phyloP scores from a whole-genome alignment of 139 green algal species.

The Tetraselmis striata region DNA sequence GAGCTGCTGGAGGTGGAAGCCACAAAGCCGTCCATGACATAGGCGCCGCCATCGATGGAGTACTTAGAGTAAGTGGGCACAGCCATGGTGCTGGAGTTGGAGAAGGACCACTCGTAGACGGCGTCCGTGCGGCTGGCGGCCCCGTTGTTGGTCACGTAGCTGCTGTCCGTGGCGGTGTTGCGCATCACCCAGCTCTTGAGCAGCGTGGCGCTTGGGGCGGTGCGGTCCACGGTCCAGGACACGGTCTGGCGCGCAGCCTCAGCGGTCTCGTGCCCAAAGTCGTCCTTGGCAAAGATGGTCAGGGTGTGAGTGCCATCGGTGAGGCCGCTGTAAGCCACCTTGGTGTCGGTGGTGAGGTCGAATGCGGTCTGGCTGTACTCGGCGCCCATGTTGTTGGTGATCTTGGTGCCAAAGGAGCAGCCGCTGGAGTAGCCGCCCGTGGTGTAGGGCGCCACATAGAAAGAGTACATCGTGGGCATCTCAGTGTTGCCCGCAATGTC shows the following conservation, averaged over 20 bases:
- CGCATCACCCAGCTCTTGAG: not conserved
- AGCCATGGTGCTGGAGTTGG: not conserved
- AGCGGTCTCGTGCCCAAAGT: not conserved
- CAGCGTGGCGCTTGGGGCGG: not conserved
- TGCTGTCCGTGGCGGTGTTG: not conserved
- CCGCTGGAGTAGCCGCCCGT: not conserved
- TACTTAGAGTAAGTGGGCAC: not conserved
- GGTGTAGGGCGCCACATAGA: not conserved
- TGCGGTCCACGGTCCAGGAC: not conserved
- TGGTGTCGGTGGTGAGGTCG: not conserved
- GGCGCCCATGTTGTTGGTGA: not conserved
- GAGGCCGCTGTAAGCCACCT: not conserved
- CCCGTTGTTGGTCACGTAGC: not conserved
- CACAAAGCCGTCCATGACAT: not conserved
- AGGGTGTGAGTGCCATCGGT: not conserved
- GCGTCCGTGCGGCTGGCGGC: not conserved
- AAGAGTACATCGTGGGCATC: not conserved
- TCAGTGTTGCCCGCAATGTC: not conserved
- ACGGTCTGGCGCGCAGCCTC: not conserved
- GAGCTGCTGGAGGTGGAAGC: not conserved
- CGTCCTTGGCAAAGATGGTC: not conserved
- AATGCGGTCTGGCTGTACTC: not conserved
- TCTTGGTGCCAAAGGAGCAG: not conserved
- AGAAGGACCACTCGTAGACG: not conserved
- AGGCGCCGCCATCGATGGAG: not conserved